phyloP scores from a whole-genome alignment of 495 filamentous ascomycete species.

The Penicillium lagena region DNA sequence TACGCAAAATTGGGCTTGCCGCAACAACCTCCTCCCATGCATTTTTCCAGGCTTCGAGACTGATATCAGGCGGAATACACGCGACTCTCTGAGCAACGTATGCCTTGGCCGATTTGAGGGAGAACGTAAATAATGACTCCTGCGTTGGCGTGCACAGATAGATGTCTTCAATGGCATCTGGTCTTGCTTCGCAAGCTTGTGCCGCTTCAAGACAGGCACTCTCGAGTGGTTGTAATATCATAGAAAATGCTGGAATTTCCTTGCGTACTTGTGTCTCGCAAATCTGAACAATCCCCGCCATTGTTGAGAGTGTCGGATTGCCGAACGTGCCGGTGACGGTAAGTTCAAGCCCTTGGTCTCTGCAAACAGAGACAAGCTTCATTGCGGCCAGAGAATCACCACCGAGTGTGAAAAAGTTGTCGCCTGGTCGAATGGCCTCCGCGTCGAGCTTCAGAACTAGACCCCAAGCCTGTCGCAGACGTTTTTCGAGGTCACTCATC shows the following conservation, averaged over 20 bases:
- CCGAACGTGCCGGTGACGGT: slow-evolving; percentile 38
- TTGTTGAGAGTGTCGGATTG: slow-evolving; percentile 39
- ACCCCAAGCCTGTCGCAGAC: slow-evolving; percentile 36
- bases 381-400: slow-evolving; percentile 61
- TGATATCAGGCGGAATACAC: slow-evolving; percentile 27
- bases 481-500: slow-evolving; percentile 29
- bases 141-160: slow-evolving; percentile 63
- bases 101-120: slow-evolving; percentile 46
- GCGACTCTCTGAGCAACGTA: slow-evolving; percentile 53
- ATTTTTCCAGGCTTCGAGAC: slow-evolving; percentile 30
- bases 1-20: slow-evolving; percentile 50
- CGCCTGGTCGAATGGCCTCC: slow-evolving; percentile 23
- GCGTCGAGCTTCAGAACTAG: slow-evolving; percentile 29
- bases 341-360: slow-evolving; percentile 25
- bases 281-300: slow-evolving; percentile 19
- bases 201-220: slow-evolving; percentile 24
- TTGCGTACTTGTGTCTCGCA: slow-evolving; percentile 4
- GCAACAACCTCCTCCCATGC: slow-evolving; percentile 44
- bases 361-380: slow-evolving; percentile 33
- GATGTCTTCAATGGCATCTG: slow-evolving; percentile 35
- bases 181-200: slow-evolving; percentile 19
- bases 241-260: slow-evolving; percentile 23
- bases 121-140: slow-evolving; percentile 56
- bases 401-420: slow-evolving; percentile 54
- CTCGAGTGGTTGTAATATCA: slow-evolving; percentile 25